A percentile compares a stretch with the other conserved stretches of the same genome.
These are phyloP conservation scores for Phytopythium chamaehyphon DNA, from an alignment of 352 stramenopile species.

Conservation along the genomic window DNA sequence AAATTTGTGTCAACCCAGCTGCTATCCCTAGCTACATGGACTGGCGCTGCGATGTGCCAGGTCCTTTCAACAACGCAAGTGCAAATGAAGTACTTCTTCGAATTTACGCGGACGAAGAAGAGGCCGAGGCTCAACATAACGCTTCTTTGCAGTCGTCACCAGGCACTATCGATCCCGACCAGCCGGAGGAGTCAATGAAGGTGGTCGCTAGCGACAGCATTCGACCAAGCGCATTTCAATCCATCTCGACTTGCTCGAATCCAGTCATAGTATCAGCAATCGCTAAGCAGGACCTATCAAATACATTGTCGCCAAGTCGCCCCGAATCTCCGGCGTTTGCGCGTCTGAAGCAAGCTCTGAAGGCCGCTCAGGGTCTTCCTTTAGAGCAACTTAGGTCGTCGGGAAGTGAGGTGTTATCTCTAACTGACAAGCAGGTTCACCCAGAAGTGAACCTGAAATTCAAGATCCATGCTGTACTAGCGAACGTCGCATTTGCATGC, in stretches of 20 bases:
- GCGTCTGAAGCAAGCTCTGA: slow-evolving; percentile 63
- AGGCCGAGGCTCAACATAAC: slow-evolving; percentile 16
- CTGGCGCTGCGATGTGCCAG: slow-evolving; percentile 49
- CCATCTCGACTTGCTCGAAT: slow-evolving; percentile 36
- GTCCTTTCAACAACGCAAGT: slow-evolving; percentile 44
- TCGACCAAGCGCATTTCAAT: slow-evolving; percentile 47
- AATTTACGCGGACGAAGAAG: slow-evolving; percentile 67
- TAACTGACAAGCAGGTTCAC: slow-evolving; percentile 32
- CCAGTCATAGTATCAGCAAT: slow-evolving; percentile 34
- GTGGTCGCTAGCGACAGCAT: slow-evolving; percentile 20
- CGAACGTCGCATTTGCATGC: slow-evolving; percentile 52
- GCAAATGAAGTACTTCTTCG: slow-evolving; percentile 60
- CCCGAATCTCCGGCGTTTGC: slow-evolving; percentile 64
- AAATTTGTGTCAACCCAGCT: slow-evolving; percentile 69
- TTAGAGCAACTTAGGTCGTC: slow-evolving; percentile 5
- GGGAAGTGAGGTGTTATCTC: slow-evolving; percentile 20
- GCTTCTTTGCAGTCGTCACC: background rate
- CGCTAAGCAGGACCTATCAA: background rate
- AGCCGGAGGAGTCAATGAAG: background rate
- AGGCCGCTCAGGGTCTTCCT: slow-evolving; percentile 33
- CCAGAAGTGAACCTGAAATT: slow-evolving; percentile 54
- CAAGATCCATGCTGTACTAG: slow-evolving; percentile 69
- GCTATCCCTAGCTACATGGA: slow-evolving; percentile 59
- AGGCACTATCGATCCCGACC: background rate
- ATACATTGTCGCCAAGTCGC: slow-evolving; percentile 11